A percentile compares a stretch with the other conserved stretches of the same genome.
phyloP scores from a whole-genome alignment of 2,329 filamentous ascomycete genomes.

The Colletotrichum eleusines region DNA sequence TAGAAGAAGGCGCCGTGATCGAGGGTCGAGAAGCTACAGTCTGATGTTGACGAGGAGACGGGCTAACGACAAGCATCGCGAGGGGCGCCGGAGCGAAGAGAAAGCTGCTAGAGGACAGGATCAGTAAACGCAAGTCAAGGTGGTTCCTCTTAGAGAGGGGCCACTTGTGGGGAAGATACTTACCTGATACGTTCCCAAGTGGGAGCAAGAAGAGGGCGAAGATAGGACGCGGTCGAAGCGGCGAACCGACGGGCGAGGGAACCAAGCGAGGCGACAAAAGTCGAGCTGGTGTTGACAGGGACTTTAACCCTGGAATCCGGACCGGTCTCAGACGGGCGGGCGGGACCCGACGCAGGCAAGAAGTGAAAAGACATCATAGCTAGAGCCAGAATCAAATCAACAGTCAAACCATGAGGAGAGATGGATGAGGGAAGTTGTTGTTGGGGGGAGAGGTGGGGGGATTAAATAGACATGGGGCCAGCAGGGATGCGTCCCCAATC shows the following conservation, averaged over 20 bases:
- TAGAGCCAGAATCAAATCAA: slow-evolving; percentile 17
- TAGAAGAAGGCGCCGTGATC: slow-evolving; percentile 20
- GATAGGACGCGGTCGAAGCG: not conserved
- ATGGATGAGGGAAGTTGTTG: slow-evolving; percentile 3
- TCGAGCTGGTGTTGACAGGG: slow-evolving; percentile 14
- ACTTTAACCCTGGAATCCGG: slow-evolving; percentile 20
- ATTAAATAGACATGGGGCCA: not conserved
- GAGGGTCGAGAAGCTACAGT: slow-evolving; percentile 11
- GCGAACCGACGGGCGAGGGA: slow-evolving; percentile 3
- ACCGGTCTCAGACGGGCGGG: slow-evolving; percentile 24
- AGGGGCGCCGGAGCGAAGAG: slow-evolving; percentile 11
- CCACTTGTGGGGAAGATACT: not conserved
- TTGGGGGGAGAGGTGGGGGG: not conserved
- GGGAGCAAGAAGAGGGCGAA: not conserved
- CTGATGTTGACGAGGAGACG: slow-evolving; percentile 10
- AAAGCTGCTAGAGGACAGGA: not conserved
- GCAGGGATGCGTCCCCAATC: not conserved
- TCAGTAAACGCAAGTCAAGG: not conserved
- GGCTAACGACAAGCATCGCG: slow-evolving; percentile 16
- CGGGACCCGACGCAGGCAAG: slow-evolving; percentile 20
- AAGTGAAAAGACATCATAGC: slow-evolving; percentile 26
- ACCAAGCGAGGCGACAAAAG: slow-evolving; percentile 19
- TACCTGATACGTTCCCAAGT: not conserved
- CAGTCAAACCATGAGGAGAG: slow-evolving; percentile 18
- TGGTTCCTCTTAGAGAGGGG: not conserved